A percentile compares a stretch with the other conserved stretches of the same genome.
Conservation (phyloP, 2,329 filamentous ascomycete species). For the Epichloe festucae region DNA sequence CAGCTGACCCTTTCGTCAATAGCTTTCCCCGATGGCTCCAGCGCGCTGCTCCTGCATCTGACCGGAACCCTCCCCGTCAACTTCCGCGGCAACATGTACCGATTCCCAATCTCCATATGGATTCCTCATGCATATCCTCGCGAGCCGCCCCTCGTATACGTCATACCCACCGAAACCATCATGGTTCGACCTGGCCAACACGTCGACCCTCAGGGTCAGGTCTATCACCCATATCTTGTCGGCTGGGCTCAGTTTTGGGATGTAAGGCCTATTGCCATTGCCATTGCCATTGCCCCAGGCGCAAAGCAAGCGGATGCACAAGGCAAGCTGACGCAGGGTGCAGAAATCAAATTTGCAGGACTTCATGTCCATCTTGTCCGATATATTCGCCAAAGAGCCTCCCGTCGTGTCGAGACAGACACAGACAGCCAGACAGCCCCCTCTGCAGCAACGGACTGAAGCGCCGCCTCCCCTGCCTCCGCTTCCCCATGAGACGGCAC, state of each 20-base stretch:
- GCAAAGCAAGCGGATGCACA: slow-evolving; percentile 1
- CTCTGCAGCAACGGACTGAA: slow-evolving; percentile 16
- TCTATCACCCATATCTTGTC: slow-evolving; percentile 92
- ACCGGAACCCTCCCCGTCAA: slow-evolving; percentile 80
- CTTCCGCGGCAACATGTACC: slow-evolving; percentile 80
- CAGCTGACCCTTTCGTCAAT: slow-evolving; percentile 7
- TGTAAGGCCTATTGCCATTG: slow-evolving; percentile 37
- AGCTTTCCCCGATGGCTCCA: slow-evolving; percentile 83
- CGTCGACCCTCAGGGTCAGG: slow-evolving; percentile 80
- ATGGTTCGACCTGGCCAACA: slow-evolving; percentile 83
- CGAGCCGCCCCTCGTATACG: slow-evolving; percentile 78
- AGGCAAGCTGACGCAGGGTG: neutral
- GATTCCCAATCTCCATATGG: slow-evolving; percentile 89
- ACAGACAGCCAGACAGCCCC: slow-evolving; percentile 32
- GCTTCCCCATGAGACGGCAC: slow-evolving; percentile 50
- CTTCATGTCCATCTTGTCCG: slow-evolving; percentile 68
- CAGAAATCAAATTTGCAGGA: slow-evolving; percentile 75
- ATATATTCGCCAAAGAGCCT: slow-evolving; percentile 88
- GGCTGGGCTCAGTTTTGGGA: slow-evolving; percentile 86
- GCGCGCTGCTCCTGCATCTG: slow-evolving; percentile 75
- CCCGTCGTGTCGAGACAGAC: slow-evolving; percentile 62
- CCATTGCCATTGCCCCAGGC: neutral
- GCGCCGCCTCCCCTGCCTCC: slow-evolving; percentile 62
- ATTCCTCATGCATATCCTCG: slow-evolving; percentile 80
- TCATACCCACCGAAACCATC: slow-evolving; percentile 82